Conservation (phyloP, 352 stramenopile species). For the Pythium dissimile region DNA sequence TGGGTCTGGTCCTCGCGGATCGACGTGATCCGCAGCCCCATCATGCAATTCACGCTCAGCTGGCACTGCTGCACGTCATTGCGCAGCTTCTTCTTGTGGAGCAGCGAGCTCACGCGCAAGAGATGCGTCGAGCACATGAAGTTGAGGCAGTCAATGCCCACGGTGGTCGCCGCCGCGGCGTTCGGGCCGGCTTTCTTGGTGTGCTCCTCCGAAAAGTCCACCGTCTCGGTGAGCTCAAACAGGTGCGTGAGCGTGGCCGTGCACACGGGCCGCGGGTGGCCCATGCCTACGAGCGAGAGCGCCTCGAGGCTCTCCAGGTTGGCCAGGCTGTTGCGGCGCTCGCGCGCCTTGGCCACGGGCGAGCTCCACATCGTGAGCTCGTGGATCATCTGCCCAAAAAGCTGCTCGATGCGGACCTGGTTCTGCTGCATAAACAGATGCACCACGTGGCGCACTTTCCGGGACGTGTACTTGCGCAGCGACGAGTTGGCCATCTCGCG, state of each 20-base stretch:
- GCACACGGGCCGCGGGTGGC: constrained; percentile 67
- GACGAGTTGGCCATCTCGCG: constrained; percentile 80
- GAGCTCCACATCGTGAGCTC: constrained; percentile 83
- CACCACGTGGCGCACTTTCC: constrained; percentile 81
- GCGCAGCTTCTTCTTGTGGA: constrained; percentile 75
- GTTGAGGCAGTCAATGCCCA: constrained; percentile 84
- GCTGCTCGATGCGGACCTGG: constrained; percentile 55
- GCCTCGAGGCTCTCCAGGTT: constrained; percentile 51
- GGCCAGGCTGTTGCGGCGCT: constrained; percentile 38
- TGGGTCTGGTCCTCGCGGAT: constrained; percentile 41
- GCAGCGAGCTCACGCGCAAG: constrained; percentile 57
- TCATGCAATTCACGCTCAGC: constrained; percentile 85
- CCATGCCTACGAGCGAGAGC: constrained; percentile 59
- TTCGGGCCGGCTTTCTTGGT: constrained; percentile 26
- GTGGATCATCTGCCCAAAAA: constrained; percentile 83
- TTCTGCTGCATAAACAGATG: constrained; percentile 82
- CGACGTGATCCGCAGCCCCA: constrained; percentile 73
- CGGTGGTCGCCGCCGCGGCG: constrained; percentile 36
- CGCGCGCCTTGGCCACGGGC: constrained; percentile 25
- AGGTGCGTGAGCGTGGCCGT: constrained; percentile 80
- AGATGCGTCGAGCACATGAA: constrained; percentile 84
- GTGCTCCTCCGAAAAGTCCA: constrained; percentile 72
- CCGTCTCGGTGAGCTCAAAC: constrained; percentile 80
- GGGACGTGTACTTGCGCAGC: constrained; percentile 81
- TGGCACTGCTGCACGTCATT: constrained; percentile 71